Base-by-base conservation (phyloP, 306 rosid genomes). In the Quercus engelmannii region DNA sequence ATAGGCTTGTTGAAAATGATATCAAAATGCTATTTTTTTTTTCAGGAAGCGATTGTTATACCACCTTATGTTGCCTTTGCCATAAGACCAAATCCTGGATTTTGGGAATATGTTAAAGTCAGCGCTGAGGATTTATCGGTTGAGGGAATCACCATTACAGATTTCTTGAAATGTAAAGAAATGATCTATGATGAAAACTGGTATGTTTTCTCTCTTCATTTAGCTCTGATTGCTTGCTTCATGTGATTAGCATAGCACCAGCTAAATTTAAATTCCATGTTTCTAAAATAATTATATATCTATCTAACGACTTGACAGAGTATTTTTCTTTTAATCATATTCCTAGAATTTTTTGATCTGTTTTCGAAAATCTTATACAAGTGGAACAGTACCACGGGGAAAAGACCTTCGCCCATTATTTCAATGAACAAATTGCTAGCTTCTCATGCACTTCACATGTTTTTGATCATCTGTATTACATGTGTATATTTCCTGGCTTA, bases 31-130 rank as follows among this genome's bases (percentile, higher is more conserved):
- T 3, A 3, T 46, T 12, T 49, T 49, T 49, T 46, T 35, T 80
- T 86, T 76, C 81, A 94, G 98, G 98, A 91, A 85, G 98, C 98
- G n/a, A 83, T 88, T 59, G 97, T 86, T 10, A 20, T 76, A 72
- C 97, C 98, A 76, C 98, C 98, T 52, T 68, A 86, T 88, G 88
- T 94, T 75, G 92, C 92, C 20, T 94, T 94, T 85, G 88, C 91
- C 51, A 56, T 94, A 68, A 88, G 98, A 88, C 93, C 90, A 71
- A 82, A 79, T 80, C 98, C 98, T 33, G 98, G 98, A 38, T 82
- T 84, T 57, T 94, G 97, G 97, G 98, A 94, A 82, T 89, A 67
- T 80, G 93, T 81, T 20, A 81, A 87, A 80, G 97, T 94, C 20
- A 84, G 69, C 62, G 77, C 91, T 68, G 86, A 89, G 25, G 93